Evolutionary conservation across 1,139 yeast genomes (phyloP), one percentile per base, ranked within the genome.

Genomic region (Candida mesenterica): DNA sequence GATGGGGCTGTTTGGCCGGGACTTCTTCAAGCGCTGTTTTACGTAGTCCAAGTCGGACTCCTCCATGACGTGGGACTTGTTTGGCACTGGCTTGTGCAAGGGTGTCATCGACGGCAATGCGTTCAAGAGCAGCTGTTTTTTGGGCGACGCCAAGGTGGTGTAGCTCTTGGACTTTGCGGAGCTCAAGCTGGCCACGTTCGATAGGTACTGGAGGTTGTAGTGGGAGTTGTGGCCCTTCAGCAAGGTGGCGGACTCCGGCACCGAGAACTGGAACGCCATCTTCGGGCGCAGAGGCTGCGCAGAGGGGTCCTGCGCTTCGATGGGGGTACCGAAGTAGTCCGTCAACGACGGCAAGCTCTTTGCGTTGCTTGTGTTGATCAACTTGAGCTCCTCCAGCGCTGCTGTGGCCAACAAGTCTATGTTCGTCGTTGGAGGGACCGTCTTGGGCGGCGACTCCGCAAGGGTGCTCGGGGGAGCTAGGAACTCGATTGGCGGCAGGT

Each of bases 381-480:
- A 63, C 35, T 65, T 83, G 38, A 86, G 68, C 55, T 85, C 92
- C 52, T 84, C 85, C 4, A 89, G 75, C 1, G 95, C 95, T 3
- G 95, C 94, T 17, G 83, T 76, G 3, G 94, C 95, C 41, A 86
- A 62, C 3, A 84, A 72, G 54, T 85, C 85, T 56, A 86, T 85
- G 52, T 83, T 88, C 59, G 77, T 71, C 36, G 73, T 68, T 41
- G 44, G 9, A 33, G 32, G 29, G 35, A 32, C 6, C 26, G 20
- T 23, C 13, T 12, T 12, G 18, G 15, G 15, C 7, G 26, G 26
- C 26, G 26, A 13, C 6, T 24, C n/a, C 14, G 7, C 12, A 12
- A 24, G 13, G n/a, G 6, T 24, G 26, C n/a, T 9, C 9, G 22
- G 22, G 9, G 22, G 22, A 19, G 38, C 39, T 20, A 30, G 30